Percentiles rank a stretch among this genome's conserved stretches.
Evolutionary conservation across 1,284 basidiomycete genomes (phyloP).

Genomic region (Veloboletus limbatus): DNA sequence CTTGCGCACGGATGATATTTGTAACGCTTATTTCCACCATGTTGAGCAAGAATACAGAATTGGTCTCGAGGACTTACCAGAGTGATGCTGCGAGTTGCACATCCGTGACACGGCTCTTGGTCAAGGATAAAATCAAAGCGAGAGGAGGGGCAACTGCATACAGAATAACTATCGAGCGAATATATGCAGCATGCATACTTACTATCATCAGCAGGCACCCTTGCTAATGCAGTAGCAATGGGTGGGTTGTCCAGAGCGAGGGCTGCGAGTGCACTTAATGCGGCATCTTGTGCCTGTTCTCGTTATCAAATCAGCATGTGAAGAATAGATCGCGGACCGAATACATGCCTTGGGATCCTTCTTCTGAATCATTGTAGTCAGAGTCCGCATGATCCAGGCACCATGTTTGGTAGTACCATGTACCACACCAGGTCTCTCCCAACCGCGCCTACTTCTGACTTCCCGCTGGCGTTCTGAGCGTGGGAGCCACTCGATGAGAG

Average conservation of each 20-base stretch:
- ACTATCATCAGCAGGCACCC: constrained; percentile 42
- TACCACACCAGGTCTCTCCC: constrained; percentile 53
- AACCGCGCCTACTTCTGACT: constrained; percentile 60
- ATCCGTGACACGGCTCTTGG: constrained; percentile 53
- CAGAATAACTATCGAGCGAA: constrained; percentile 1
- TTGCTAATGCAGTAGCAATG: constrained; percentile 49
- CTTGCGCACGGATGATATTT: constrained; percentile 51
- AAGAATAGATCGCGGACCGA: background rate
- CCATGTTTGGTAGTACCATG: constrained; percentile 44
- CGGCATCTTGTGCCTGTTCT: constrained; percentile 65
- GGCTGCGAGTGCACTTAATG: constrained; percentile 65
- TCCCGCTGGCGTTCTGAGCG: constrained; percentile 51
- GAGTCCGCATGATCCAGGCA: constrained; percentile 56
- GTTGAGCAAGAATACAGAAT: background rate
- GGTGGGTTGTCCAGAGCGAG: constrained; percentile 63
- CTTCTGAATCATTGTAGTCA: constrained; percentile 47
- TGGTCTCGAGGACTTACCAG: constrained; percentile 45
- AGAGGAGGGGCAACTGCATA: constrained; percentile 36
- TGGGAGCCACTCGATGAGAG: constrained; percentile 65
- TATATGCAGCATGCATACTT: constrained; percentile 7
- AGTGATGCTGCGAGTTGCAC: constrained; percentile 66
- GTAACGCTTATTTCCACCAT: constrained; percentile 43
- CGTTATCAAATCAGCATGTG: background rate
- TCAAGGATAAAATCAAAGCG: constrained; percentile 43
- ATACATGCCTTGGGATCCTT: constrained; percentile 52